phyloP scores from a whole-genome alignment of 208 protist species.

The Wallacemonas rigidus region DNA sequence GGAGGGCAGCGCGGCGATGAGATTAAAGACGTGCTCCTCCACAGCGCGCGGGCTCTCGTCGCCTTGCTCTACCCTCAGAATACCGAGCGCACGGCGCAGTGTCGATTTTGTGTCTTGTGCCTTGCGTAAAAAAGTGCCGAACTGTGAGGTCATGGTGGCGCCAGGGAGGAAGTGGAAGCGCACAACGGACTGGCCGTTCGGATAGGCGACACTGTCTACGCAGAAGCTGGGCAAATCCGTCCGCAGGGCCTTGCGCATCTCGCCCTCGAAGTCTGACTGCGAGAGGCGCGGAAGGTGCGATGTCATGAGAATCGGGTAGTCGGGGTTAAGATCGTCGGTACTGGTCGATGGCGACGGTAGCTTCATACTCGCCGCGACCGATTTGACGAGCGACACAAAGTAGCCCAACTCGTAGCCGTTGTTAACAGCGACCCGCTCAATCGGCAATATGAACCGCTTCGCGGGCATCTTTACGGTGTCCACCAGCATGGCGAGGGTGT shows the following conservation, averaged over 20 bases:
- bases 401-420: constrained; percentile 65
- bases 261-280: constrained; percentile 77
- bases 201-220: constrained; percentile 62
- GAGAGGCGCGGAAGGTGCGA: constrained; percentile 77
- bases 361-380: constrained; percentile 51
- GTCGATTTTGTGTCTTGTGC: constrained; percentile 81
- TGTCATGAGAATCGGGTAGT: constrained; percentile 69
- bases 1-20: constrained; percentile 62
- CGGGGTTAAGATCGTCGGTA: constrained; percentile 58
- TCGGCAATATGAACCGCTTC: constrained; percentile 75
- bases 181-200: constrained; percentile 75
- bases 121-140: constrained; percentile 78
- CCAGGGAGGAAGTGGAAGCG: constrained; percentile 65
- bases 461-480: constrained; percentile 71
- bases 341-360: constrained; percentile 33
- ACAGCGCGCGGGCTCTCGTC: constrained; percentile 43
- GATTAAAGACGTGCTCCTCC: constrained; percentile 52
- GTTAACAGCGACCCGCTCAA: constrained; percentile 66
- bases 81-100: constrained; percentile 77
- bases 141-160: constrained; percentile 52
- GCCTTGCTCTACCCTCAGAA: constrained; percentile 80
- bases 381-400: constrained; percentile 71
- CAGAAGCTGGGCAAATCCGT: constrained; percentile 53
- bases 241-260: constrained; percentile 61
- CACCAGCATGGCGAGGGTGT: constrained; percentile 75